Conservation (phyloP, 768 basidiomycete genomes). For the Leccinum boreale region DNA sequence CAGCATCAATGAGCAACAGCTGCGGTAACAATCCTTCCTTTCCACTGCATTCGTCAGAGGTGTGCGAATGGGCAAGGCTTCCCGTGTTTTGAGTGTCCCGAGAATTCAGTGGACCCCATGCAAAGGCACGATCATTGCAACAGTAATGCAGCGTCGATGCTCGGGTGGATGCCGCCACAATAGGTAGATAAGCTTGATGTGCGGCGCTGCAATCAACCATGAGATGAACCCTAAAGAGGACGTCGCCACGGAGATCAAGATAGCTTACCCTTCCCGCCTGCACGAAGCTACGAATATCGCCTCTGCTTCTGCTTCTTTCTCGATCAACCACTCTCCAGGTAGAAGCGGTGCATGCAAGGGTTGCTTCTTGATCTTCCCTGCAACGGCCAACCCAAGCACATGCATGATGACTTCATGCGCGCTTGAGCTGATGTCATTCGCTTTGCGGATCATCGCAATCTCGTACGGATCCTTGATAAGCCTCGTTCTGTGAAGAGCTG, state of each 20-base stretch:
- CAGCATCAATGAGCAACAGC: slow-evolving; percentile 90
- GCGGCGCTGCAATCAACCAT: slow-evolving; percentile 48
- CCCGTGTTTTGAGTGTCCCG: slow-evolving; percentile 55
- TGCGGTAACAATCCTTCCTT: slow-evolving; percentile 48
- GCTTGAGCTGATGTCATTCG: slow-evolving; percentile 81
- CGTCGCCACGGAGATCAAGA: not conserved
- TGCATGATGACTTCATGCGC: slow-evolving; percentile 95
- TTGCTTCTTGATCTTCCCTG: slow-evolving; percentile 47
- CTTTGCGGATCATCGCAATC: slow-evolving; percentile 69
- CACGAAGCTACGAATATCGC: slow-evolving; percentile 92
- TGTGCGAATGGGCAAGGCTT: slow-evolving; percentile 39
- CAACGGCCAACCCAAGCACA: slow-evolving; percentile 74
- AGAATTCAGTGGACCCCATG: slow-evolving; percentile 70
- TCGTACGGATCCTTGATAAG: slow-evolving; percentile 75
- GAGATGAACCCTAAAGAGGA: not conserved
- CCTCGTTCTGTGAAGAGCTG: slow-evolving; percentile 78
- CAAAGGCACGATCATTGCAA: slow-evolving; percentile 85
- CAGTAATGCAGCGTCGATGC: slow-evolving; percentile 94
- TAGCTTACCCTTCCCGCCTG: slow-evolving; percentile 75
- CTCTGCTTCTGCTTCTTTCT: slow-evolving; percentile 92
- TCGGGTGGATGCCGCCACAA: slow-evolving; percentile 82
- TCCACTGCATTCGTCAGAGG: slow-evolving; percentile 1
- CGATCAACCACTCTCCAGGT: slow-evolving; percentile 83
- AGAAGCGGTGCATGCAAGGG: slow-evolving; percentile 46
- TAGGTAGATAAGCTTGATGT: slow-evolving; percentile 90